These are phyloP conservation scores for Ligustrum vulgare DNA, from an alignment of 257 asterid species.

Conservation along the genomic window DNA sequence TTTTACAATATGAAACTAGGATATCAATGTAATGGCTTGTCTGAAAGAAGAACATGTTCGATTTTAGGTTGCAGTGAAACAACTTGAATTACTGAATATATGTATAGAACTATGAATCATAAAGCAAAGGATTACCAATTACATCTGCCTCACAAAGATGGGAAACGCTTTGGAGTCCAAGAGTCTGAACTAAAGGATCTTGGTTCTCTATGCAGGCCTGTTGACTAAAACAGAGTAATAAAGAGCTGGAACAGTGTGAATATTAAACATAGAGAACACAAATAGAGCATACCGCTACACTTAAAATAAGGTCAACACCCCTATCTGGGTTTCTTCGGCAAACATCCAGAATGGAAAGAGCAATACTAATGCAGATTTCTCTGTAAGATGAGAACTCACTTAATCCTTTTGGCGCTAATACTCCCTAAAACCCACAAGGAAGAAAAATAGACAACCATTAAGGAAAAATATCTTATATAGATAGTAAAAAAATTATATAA, in stretches of 20 bases:
- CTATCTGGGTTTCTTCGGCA: conserved; percentile 93
- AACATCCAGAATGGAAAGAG: conserved; percentile 80
- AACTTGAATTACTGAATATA: neutral
- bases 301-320: conserved; percentile 94
- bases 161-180: conserved; percentile 88
- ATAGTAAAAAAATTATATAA: neutral
- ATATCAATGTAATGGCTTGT: neutral
- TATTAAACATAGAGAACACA: conserved; percentile 29
- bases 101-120: conserved; percentile 18
- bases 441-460: conserved; percentile 23
- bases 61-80: conserved; percentile 15
- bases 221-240: conserved; percentile 30
- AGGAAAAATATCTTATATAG: neutral
- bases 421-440: conserved; percentile 54
- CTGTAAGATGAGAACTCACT: conserved; percentile 52
- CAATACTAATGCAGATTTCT: conserved; percentile 68
- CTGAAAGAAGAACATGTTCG: neutral
- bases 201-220: conserved; percentile 85
- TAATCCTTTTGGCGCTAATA: conserved; percentile 61
- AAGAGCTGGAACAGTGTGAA: conserved; percentile 29
- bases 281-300: conserved; percentile 73
- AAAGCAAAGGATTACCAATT: conserved; percentile 54
- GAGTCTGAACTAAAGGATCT: conserved; percentile 76
- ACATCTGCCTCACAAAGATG: conserved; percentile 98
- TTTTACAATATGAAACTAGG: neutral